Percentiles rank a stretch among this genome's conserved stretches.
Evolutionary conservation across 1,139 yeast genomes (phyloP).

Genomic region (Kluyveromyces sp.): DNA sequence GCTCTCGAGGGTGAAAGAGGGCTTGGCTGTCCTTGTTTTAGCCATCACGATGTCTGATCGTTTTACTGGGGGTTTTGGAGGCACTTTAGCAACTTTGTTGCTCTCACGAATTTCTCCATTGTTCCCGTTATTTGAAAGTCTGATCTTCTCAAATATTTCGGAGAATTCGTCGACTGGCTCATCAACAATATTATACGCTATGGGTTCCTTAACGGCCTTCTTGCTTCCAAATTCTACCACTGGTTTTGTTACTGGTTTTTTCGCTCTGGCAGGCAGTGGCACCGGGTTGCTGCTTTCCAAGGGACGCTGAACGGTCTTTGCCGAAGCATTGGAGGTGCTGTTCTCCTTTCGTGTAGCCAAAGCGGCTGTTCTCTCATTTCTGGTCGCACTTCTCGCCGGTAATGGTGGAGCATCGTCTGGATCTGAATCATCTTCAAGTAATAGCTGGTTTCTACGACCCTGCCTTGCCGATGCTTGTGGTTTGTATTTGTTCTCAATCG

Average conservation of each 20-base stretch:
- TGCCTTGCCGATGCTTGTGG: no score
- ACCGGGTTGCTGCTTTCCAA: not conserved
- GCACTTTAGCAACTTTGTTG: not conserved
- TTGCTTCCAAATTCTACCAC: not conserved
- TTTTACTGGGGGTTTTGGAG: constrained; percentile 3
- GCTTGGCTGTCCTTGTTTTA: constrained; percentile 9
- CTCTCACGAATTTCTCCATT: not conserved
- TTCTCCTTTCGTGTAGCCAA: not conserved
- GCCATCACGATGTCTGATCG: not conserved
- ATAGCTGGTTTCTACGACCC: no score
- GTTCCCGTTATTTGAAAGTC: not conserved
- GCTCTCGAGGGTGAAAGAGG: not conserved
- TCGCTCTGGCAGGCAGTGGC: not conserved
- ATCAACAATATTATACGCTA: not conserved
- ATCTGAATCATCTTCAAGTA: not conserved
- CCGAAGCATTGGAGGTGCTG: not conserved
- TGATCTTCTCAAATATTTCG: constrained; percentile 1
- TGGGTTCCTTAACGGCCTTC: not conserved
- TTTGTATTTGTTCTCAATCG: no score
- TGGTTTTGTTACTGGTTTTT: not conserved
- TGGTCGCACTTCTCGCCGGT: not conserved
- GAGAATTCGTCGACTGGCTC: constrained; percentile 1
- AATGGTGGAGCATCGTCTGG: not conserved
- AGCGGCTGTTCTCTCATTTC: not conserved
- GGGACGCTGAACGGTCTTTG: not conserved